phyloP scores from a whole-genome alignment of 1,139 yeast species.

The Lodderomyces jiufengensis region DNA sequence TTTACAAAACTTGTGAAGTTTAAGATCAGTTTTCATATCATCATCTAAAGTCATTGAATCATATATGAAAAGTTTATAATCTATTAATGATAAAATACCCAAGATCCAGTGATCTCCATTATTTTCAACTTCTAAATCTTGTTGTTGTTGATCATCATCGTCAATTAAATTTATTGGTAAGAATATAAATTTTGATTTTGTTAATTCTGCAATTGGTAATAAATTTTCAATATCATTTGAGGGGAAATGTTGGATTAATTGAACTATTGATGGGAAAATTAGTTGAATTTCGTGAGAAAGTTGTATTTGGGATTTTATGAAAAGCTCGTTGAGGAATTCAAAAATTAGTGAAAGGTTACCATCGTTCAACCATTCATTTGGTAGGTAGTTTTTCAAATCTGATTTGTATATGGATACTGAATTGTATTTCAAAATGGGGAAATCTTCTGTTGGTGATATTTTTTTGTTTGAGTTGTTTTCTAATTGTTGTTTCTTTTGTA shows the following conservation, averaged over 20 bases:
- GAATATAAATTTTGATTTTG: slow-evolving; percentile 33
- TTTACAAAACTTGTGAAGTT: slow-evolving; percentile 19
- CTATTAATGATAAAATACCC: slow-evolving; percentile 30
- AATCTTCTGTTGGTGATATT: slow-evolving; percentile 14
- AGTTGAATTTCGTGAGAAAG: slow-evolving; percentile 27
- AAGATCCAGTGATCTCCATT: slow-evolving; percentile 48
- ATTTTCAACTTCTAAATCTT: slow-evolving; percentile 29
- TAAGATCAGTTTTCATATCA: slow-evolving; percentile 16
- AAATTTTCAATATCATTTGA: slow-evolving; percentile 24
- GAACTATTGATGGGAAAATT: slow-evolving; percentile 38
- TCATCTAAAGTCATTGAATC: slow-evolving; percentile 36
- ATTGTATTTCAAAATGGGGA: slow-evolving; percentile 35
- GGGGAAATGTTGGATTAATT: slow-evolving; percentile 38
- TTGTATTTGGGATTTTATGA: slow-evolving; percentile 9
- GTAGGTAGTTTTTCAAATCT: slow-evolving; percentile 35
- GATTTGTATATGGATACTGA: slow-evolving; percentile 39
- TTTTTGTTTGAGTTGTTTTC: slow-evolving; percentile 7
- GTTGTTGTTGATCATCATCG: slow-evolving; percentile 20
- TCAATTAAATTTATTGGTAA: slow-evolving; percentile 41
- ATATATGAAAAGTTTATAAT: slow-evolving; percentile 31
- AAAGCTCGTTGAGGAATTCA: slow-evolving; percentile 43
- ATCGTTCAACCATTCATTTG: slow-evolving; percentile 74
- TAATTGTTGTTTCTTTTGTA: slow-evolving; percentile 3
- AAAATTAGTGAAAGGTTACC: slow-evolving; percentile 62
- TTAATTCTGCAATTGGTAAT: slow-evolving; percentile 32